Base-by-base conservation (phyloP, 2,329 filamentous ascomycete genomes). In the Hyphodiscus sp. region DNA sequence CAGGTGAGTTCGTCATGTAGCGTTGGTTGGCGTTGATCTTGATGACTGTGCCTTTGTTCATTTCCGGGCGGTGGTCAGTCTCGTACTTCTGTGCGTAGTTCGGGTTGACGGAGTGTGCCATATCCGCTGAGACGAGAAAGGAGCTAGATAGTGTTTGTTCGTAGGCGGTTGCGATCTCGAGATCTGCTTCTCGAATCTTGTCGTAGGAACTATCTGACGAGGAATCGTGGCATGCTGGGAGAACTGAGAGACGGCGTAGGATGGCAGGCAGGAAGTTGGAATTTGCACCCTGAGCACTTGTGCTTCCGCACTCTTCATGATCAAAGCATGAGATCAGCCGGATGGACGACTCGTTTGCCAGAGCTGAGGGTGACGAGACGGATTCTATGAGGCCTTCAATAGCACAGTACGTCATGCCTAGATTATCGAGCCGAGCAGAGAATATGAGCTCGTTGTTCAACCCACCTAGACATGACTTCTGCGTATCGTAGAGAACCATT, bases 21-120 rank as follows among this genome's bases (percentile, higher is more conserved):
- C 91, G 86, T 63, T 94, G 90, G 71, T 97, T 99, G 58, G 94
- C 94, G 69, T 99, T 99, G 76, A 99, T 81, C 75, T 99, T 99
- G 76, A 99, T 91, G 45, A 97, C 92, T 3, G 89, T 89, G 49
- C 94, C 94, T 70, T 90, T 89, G 79, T 99, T 99, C 81, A 99
- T 95, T 71, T 91, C 86, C 5, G 94, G 94, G 61, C 89, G 83
- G 73, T 99, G 94, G 63, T 89, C 87, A 38, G 83, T 73, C 74
- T 99, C 94, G 73, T 97, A 96, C 73, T 97, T 97, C 63, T 75
- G 83, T 4, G 85, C 79, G 70, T 96, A 99, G 75, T 99, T 99
- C 53, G 94, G 94, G 71, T 99, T 90, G 15, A 99, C 85, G 5
- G 87, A 87, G 74, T 99, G 94, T 1, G 94, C 91, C 94, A 99